A percentile compares a stretch with the other conserved stretches of the same genome.
These are phyloP conservation scores for Paecilomyces variotii DNA, from an alignment of 2,329 filamentous ascomycete genomes.

Conservation along the genomic window DNA sequence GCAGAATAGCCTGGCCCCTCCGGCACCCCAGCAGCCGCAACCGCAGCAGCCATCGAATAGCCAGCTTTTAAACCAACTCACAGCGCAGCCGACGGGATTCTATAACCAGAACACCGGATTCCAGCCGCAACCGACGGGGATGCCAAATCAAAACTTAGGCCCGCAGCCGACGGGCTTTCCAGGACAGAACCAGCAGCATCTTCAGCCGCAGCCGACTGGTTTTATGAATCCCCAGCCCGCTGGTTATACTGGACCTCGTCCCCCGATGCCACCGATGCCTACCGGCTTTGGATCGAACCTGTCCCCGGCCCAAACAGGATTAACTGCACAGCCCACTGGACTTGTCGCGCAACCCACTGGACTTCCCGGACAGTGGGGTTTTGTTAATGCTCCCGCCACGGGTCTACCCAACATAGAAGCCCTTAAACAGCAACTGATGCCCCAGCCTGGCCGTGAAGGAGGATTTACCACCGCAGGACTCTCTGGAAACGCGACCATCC, in stretches of 20 bases:
- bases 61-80: constrained; percentile 50
- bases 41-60: constrained; percentile 63
- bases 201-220: constrained; percentile 64
- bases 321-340: constrained; percentile 51
- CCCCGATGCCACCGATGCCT: constrained; percentile 77
- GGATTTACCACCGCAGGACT: constrained; percentile 78
- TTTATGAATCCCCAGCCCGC: constrained; percentile 63
- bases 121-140: constrained; percentile 46
- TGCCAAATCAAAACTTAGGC: constrained; percentile 32
- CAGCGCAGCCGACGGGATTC: constrained; percentile 45
- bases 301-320: constrained; percentile 58
- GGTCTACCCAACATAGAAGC: constrained; percentile 92
- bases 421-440: constrained; percentile 92
- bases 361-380: constrained; percentile 90
- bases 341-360: constrained; percentile 94
- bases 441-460: constrained; percentile 83
- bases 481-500: constrained; percentile 88
- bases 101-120: constrained; percentile 61
- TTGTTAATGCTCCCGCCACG: constrained; percentile 84
- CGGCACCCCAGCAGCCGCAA: constrained; percentile 56
- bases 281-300: constrained; percentile 58
- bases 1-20: constrained; percentile 42
- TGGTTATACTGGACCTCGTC: constrained; percentile 71
- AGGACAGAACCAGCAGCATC: constrained; percentile 43
- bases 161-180: constrained; percentile 37